Percentiles rank a stretch among this genome's conserved stretches.
phyloP scores from a whole-genome alignment of 2,329 filamentous ascomycete species.

The Gremmenia infestans region DNA sequence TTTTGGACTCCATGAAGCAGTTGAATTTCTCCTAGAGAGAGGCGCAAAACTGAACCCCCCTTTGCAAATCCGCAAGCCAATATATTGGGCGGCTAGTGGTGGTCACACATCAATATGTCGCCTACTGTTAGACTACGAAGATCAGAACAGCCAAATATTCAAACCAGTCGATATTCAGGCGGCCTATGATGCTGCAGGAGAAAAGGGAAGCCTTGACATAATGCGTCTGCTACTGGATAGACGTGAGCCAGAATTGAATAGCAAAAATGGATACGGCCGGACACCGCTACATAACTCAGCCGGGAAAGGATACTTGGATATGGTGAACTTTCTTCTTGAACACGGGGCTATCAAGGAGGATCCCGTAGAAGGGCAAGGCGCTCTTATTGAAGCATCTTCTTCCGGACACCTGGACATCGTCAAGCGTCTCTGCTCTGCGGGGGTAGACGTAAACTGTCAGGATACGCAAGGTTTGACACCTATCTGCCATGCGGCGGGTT shows the following conservation, averaged over 20 bases:
- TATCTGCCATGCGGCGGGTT: constrained; percentile 8
- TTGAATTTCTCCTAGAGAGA: constrained; percentile 18
- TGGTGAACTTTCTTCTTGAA: constrained; percentile 18
- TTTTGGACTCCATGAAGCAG: constrained; percentile 17
- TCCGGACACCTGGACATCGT: constrained; percentile 12
- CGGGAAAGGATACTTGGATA: constrained; percentile 8
- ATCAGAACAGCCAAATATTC: constrained; percentile 36
- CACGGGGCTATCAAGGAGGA: constrained; percentile 12
- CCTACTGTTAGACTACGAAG: constrained; percentile 33
- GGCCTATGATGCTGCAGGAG: constrained; percentile 11
- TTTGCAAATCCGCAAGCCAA: constrained; percentile 11
- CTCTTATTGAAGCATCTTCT: constrained; percentile 9
- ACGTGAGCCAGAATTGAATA: constrained; percentile 13
- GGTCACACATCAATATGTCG: constrained; percentile 29
- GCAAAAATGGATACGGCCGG: constrained; percentile 5
- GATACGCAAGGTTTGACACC: constrained; percentile 6
- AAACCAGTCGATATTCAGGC: constrained; percentile 18
- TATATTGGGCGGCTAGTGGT: constrained; percentile 19
- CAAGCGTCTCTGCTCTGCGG: constrained; percentile 7
- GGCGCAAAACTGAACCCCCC: constrained; percentile 17
- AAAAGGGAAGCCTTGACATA: constrained; percentile 15
- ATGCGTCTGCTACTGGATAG: constrained; percentile 14
- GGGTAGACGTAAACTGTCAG: constrained; percentile 5
- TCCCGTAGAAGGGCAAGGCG: constrained; percentile 5
- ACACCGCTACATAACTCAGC: constrained; percentile 9